These are phyloP conservation scores for Penicillium silybi DNA, from an alignment of 495 filamentous ascomycete species.

Conservation along the genomic window DNA sequence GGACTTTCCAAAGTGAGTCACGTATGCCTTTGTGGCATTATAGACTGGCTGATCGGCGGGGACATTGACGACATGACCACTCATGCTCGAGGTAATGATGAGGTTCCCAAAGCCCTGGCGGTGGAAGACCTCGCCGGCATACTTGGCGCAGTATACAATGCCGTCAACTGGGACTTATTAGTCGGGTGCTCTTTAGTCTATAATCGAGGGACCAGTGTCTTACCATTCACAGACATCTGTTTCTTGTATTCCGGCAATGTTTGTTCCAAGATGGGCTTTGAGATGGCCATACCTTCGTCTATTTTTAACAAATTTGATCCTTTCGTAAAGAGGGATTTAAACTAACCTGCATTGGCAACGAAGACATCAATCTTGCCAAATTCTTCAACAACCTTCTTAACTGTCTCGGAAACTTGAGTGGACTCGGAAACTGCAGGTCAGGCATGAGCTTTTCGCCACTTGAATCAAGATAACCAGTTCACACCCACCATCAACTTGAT, in stretches of 20 bases:
- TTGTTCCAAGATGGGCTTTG: constrained; percentile 45
- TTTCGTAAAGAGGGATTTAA: not conserved
- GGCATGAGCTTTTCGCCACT: not conserved
- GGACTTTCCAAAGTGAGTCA: constrained; percentile 62
- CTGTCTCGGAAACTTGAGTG: constrained; percentile 23
- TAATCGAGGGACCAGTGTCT: constrained; percentile 3
- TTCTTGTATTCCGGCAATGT: constrained; percentile 45
- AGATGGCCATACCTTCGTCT: constrained; percentile 46
- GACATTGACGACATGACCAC: constrained; percentile 71
- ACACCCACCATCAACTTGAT: constrained; percentile 39
- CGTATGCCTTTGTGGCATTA: constrained; percentile 64
- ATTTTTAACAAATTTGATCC: not conserved
- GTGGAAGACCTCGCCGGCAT: constrained; percentile 57
- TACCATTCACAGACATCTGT: constrained; percentile 41
- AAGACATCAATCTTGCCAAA: constrained; percentile 49
- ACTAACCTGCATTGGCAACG: constrained; percentile 36
- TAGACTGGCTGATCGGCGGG: constrained; percentile 62
- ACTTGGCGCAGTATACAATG: constrained; percentile 32
- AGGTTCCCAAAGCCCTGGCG: constrained; percentile 56
- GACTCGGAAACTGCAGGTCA: constrained; percentile 33
- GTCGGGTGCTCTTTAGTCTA: not conserved
- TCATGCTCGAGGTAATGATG: constrained; percentile 76
- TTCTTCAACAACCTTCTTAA: constrained; percentile 36
- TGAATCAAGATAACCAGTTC: not conserved
- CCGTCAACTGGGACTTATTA: constrained; percentile 20